Conservation (phyloP, 129 eudicot species). For the Gnaphalium uliginosum region DNA sequence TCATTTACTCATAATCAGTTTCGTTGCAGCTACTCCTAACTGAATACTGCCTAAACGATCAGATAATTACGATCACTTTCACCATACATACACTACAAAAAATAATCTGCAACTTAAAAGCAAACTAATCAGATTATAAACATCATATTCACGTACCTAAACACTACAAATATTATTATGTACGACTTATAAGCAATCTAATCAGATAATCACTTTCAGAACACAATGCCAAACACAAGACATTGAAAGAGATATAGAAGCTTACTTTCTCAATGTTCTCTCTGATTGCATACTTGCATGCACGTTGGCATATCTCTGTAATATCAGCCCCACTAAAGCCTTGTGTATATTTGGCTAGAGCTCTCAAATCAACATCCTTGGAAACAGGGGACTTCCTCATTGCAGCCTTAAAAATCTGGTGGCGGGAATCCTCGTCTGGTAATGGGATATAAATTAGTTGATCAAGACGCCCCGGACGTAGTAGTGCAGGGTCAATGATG, state of each 20-base stretch:
- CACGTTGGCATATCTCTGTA: conserved; percentile 75
- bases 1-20: neutral
- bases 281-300: conserved; percentile 80
- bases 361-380: conserved; percentile 59
- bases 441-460: conserved; percentile 72
- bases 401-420: conserved; percentile 68
- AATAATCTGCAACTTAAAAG: neutral
- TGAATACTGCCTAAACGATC: neutral
- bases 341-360: conserved; percentile 66
- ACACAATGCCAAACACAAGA: neutral
- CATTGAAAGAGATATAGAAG: neutral
- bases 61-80: neutral
- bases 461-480: conserved; percentile 84
- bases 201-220: neutral
- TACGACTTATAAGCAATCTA: neutral
- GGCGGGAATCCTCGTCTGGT: conserved; percentile 75
- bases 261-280: conserved; percentile 74
- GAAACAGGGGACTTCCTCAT: conserved; percentile 67
- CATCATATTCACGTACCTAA: neutral
- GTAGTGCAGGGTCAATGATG: conserved; percentile 71
- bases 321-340: conserved; percentile 84
- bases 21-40: neutral
- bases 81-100: neutral
- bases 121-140: neutral
- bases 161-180: neutral